Evolutionary conservation across 257 asterid genomes (phyloP), one percentile per base, ranked within the genome.

Genomic region (Lithospermum erythrorhizon): DNA sequence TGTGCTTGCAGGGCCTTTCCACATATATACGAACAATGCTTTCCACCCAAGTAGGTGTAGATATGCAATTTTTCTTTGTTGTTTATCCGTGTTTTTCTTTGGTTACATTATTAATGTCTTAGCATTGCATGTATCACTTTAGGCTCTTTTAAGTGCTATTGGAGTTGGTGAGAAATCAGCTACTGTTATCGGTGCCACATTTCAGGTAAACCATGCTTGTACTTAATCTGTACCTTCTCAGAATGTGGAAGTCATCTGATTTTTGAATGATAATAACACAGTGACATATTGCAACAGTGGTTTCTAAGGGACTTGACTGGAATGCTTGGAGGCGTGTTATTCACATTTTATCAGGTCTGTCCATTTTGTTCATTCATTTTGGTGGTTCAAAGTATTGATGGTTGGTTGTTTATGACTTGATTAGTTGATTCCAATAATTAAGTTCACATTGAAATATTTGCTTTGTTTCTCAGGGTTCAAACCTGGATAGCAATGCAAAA

Each of bases 111-210:
- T 35, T 68, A 37, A 64, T 62, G 45, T n/a, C 20, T 17, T 3
- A 53, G 22, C 17, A 61, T 18, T 53, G 17, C 27, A 65, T 47
- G 55, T 57, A 63, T 37, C 61, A 55, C 61, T 48, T 37, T 65
- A 91, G 98, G 98, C 98, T 68, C 94, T 91, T 55, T 71, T 91
- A 65, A 88, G 95, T 81, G 98, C 98, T 9, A 88, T 91, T 16
- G 98, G 98, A 19, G 98, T 91, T 63, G 98, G 98, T 58, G 97
- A 86, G 77, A 86, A 84, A 70, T 88, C 97, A 10, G 98, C 98
- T 73, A 88, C 98, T 27, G 95, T 81, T 37, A 71, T 91, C 54
- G 98, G 98, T 70, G 98, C 97, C 70, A 88, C 98, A 52, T 91
- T 91, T 81, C 97, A 76, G 95, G 98, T 82, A 62, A 60, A 45